These are phyloP conservation scores for Blastocladiella britannica DNA, from an alignment of 192 early-diverging fungal genomes.

Conservation along the genomic window DNA sequence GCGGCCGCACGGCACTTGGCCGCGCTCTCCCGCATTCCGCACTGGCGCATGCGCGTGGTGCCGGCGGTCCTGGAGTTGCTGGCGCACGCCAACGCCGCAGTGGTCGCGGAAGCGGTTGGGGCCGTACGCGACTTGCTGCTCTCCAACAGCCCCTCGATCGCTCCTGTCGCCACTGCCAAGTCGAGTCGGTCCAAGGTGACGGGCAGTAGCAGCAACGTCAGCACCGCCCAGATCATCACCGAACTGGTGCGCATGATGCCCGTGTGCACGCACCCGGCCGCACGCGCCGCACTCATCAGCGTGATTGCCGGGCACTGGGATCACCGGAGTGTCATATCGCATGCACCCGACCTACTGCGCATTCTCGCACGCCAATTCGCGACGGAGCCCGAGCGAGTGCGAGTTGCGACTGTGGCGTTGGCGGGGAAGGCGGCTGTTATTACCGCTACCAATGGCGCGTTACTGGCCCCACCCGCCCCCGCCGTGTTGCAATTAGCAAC, in stretches of 20 bases:
- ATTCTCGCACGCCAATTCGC: not conserved
- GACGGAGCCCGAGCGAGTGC: not conserved
- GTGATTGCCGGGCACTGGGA: not conserved
- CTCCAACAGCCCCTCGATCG: not conserved
- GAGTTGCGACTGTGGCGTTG: not conserved
- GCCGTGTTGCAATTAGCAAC: not conserved
- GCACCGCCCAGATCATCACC: too few species aligned
- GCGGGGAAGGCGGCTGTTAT: not conserved
- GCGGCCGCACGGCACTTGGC: not conserved
- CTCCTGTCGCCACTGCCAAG: not conserved
- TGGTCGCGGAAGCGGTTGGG: not conserved
- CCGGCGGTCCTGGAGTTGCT: not conserved
- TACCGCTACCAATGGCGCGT: not conserved
- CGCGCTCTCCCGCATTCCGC: not conserved
- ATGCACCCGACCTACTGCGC: not conserved
- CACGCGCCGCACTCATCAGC: not conserved
- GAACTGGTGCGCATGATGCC: not conserved
- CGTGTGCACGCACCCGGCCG: not conserved
- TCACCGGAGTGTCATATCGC: not conserved
- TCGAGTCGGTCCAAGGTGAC: too few species aligned
- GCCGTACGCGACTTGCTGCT: not conserved
- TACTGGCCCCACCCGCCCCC: not conserved
- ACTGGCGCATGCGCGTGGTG: not conserved
- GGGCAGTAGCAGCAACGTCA: too few species aligned
- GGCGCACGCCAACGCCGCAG: not conserved